Base-by-base conservation (phyloP, 805 yeast species). In the Clavispora santaluciae region DNA sequence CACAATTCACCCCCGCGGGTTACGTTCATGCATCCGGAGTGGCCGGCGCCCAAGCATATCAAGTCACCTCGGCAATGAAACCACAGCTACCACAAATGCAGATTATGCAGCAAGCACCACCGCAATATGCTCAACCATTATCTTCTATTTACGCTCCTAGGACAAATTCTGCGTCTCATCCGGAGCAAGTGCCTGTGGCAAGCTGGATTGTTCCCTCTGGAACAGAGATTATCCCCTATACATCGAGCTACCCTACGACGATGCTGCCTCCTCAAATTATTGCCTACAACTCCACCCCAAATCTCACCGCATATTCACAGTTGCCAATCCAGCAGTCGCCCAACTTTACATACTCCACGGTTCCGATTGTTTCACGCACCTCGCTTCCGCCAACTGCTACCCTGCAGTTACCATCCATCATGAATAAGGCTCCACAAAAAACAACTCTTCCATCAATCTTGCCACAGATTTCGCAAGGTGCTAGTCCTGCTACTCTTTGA, bases 401-500 rank as follows among this genome's bases (percentile, higher is more conserved):
- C 10, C 29, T 6, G 9, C 29, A 26, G 29, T 26, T 26, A 10
- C 29, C 29, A 9, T 26, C 29, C 9, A 26, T 26, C 13, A 13
- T 17, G 10, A 26, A 26, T 16, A 17, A 26, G 13, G 9, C 29
- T 6, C 8, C 29, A 5, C 29, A 26, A n/a, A 26, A 26, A 13
- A 26, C 29, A 4, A 26, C 29, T 12, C 29, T 26, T 26, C 29
- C 29, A 13, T 26, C 29, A 20, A 29, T 24, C 24, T 41, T 9
- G 41, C 38, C 43, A 20, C 33, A 22, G 11, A 26, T 8, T 41
- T 31, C 30, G 31, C 41, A 11, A 41, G 24, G 5, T 31, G 37
- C 21, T 7, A 18, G n/a, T 17, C 33, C 13, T n/a, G n/a, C n/a
- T n/a, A n/a, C n/a, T n/a, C n/a, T n/a, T n/a, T n/a, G n/a, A n/a